phyloP scores from a whole-genome alignment of 306 rosid species.

The Dalbergia cochinchinensis region DNA sequence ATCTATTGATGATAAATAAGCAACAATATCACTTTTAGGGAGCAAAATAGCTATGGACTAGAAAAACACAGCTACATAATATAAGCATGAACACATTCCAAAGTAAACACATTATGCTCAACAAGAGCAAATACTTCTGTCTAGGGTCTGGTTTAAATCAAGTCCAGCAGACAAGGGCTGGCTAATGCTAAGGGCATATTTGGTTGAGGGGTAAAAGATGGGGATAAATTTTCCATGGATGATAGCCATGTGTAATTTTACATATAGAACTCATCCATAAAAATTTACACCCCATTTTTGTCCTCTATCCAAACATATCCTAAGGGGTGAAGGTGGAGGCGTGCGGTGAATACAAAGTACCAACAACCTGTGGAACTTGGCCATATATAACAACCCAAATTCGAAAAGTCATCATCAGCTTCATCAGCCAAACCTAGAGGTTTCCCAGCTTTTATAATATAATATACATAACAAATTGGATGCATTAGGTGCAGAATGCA shows the following conservation, averaged over 20 bases:
- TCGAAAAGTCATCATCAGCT: background rate
- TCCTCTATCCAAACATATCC: no score
- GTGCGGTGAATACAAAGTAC: no score
- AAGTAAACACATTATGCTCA: background rate
- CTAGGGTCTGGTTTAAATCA: background rate
- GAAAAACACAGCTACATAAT: background rate
- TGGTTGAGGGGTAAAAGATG: no score
- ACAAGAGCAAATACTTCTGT: background rate
- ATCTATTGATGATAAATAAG: background rate
- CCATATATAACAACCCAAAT: constrained; percentile 1
- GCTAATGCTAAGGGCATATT: no score
- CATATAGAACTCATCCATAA: no score
- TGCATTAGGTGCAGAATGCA: background rate
- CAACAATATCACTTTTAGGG: background rate
- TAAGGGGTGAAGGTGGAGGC: background rate
- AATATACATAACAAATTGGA: background rate
- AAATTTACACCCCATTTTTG: no score
- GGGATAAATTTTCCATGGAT: no score
- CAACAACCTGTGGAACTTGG: background rate
- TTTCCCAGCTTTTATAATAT: background rate
- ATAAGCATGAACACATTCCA: background rate
- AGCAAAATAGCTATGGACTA: background rate
- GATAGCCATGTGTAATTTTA: no score
- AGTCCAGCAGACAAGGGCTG: background rate
- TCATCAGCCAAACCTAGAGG: constrained; percentile 5